Evolutionary conservation across 169 alveolate species (phyloP).

Genomic region (Plasmodium gonderi): DNA sequence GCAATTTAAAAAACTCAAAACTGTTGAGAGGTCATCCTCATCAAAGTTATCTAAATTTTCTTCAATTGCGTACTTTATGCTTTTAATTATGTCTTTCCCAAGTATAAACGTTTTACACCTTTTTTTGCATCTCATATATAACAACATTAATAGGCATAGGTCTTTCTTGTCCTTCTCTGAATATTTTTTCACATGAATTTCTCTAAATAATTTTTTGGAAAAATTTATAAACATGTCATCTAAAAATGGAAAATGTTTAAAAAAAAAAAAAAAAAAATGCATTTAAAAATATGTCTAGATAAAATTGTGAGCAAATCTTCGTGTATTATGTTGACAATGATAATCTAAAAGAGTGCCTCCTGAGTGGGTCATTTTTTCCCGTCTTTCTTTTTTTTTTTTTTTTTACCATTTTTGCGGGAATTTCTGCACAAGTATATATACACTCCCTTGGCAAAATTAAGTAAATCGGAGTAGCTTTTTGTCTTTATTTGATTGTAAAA

Average conservation of each 20-base stretch:
- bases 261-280: background rate
- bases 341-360: no score
- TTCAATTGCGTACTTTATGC: constrained; percentile 27
- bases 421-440: constrained; percentile 22
- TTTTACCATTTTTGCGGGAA: constrained; percentile 34
- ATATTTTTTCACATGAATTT: background rate
- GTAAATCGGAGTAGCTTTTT: constrained; percentile 29
- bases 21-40: constrained; percentile 66
- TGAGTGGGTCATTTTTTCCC: constrained; percentile 13
- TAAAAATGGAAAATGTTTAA: background rate
- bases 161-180: constrained; percentile 15
- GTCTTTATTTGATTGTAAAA: constrained; percentile 25
- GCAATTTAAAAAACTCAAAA: constrained; percentile 33
- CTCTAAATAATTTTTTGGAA: constrained; percentile 24
- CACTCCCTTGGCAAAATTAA: constrained; percentile 58
- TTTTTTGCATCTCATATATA: constrained; percentile 45
- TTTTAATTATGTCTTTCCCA: constrained; percentile 20
- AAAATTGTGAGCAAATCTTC: background rate
- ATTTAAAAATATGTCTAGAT: background rate
- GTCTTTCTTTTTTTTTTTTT: background rate
- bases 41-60: constrained; percentile 43
- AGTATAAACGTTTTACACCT: constrained; percentile 24
- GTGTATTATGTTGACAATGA: no score
- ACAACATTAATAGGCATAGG: constrained; percentile 36
- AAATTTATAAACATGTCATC: constrained; percentile 26